Conservation (phyloP, 2,329 filamentous ascomycete species). For the Epichloe brachyelytri region DNA sequence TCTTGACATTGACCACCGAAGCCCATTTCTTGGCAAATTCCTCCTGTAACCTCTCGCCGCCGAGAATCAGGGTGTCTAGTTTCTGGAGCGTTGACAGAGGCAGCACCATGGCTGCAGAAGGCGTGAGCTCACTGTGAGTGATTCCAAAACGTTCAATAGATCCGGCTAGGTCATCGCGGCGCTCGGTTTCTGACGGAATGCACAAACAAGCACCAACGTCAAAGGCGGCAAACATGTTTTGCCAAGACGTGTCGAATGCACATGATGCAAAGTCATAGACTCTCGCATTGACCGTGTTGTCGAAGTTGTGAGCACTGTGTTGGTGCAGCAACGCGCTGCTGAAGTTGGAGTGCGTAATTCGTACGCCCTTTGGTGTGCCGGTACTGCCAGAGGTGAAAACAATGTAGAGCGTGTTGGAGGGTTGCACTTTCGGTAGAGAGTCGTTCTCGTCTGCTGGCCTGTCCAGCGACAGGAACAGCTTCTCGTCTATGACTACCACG, state of each 20-base stretch:
- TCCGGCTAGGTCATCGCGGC: slow-evolving; percentile 1
- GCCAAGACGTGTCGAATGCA: slow-evolving; percentile 11
- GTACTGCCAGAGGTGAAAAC: slow-evolving; percentile 39
- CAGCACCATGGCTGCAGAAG: slow-evolving; percentile 1
- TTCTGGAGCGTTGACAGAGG: not conserved
- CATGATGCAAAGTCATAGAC: slow-evolving; percentile 14
- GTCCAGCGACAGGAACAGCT: not conserved
- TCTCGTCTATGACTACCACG: slow-evolving; percentile 1
- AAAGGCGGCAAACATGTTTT: slow-evolving; percentile 10
- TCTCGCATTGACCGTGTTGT: slow-evolving; percentile 4
- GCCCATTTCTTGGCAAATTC: not conserved
- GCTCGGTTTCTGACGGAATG: slow-evolving; percentile 8
- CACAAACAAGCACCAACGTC: slow-evolving; percentile 11
- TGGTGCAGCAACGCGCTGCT: slow-evolving; percentile 7
- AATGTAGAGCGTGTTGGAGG: slow-evolving; percentile 16
- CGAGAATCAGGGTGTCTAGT: slow-evolving; percentile 3
- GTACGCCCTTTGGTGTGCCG: slow-evolving; percentile 37
- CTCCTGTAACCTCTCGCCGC: not conserved
- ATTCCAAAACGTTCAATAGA: not conserved
- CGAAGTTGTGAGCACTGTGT: slow-evolving; percentile 5
- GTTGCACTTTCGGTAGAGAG: slow-evolving; percentile 5
- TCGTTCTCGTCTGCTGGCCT: not conserved
- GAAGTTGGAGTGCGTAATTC: slow-evolving; percentile 15
- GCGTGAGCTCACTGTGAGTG: slow-evolving; percentile 1
- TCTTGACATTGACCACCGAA: slow-evolving; percentile 2